phyloP scores from a whole-genome alignment of 179 eudicot genomes.

The Beta lomatogona region DNA sequence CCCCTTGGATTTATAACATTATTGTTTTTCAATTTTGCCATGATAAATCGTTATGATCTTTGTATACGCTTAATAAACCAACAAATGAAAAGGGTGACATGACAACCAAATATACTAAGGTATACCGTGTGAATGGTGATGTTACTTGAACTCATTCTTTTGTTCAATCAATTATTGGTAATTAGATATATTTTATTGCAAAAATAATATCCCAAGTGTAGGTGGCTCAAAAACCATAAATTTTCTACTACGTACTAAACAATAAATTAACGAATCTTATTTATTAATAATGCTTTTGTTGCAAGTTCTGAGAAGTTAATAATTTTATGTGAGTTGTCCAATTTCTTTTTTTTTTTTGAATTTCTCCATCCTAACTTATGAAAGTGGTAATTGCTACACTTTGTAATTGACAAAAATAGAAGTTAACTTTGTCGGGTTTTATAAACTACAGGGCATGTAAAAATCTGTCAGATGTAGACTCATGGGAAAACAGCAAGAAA shows the following conservation, averaged over 20 bases:
- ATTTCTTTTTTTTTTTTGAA: background rate
- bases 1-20: too few species aligned
- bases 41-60: too few species aligned
- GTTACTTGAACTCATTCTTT: too few species aligned
- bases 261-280: background rate
- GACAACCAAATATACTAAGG: too few species aligned
- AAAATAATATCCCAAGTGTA: too few species aligned
- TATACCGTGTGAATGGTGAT: too few species aligned
- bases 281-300: constrained; percentile 3
- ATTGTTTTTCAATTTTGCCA: too few species aligned
- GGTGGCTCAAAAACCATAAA: too few species aligned
- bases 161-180: too few species aligned
- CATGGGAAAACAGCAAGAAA: constrained; percentile 46
- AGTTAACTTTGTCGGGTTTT: background rate
- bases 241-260: background rate
- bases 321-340: constrained; percentile 20
- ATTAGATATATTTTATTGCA: too few species aligned
- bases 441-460: constrained; percentile 34
- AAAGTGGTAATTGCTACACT: background rate
- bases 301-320: background rate
- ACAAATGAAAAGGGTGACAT: too few species aligned
- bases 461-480: constrained; percentile 31
- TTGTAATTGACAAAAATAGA: background rate
- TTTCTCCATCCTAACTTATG: background rate
- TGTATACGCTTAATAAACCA: too few species aligned